Base-by-base conservation (phyloP, 2,329 filamentous ascomycete genomes). In the Chaetomiaceae sp. region DNA sequence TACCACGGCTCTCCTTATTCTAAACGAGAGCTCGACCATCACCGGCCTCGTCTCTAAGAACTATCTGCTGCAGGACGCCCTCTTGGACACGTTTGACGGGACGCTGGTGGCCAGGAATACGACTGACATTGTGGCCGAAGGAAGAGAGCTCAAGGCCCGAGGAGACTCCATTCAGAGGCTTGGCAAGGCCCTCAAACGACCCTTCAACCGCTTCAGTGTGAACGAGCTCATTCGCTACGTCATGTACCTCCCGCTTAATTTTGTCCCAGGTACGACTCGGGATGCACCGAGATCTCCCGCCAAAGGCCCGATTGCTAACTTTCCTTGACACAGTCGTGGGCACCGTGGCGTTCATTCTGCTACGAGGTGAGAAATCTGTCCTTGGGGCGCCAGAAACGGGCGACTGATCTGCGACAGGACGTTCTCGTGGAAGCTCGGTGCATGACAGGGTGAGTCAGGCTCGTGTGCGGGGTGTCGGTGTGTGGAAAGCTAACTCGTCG, bases 1-100 rank as follows among this genome's bases (percentile, higher is more conserved):
- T 49, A 83, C 83, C 1, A 85, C 86, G 0, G 71, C 83, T 2
- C 67, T 89, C 8, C 74, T 90, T 17, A 79, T 88, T 3, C 69
- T 83, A 35, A 79, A 71, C 53, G 78, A 83, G 63, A 80, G 76
- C 57, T 74, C 78, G 2, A 73, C 76, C 12, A 71, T 83, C 45
- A 72, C 78, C 54, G 77, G 73, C 53, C 59, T 76, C 29, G 56
- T 81, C 14, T 75, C 79, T 8, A 80, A 83, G 57, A 83, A 78
- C 34, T 91, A 88, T 62, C 68, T 95, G 30, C 78, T 95, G 36
- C 81, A 87, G 54, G 88, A 94, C 51, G 85, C 88, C 0, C 72
- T 96, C 27, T 73, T 93, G 20, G 89, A 96, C 63, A 91, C 87
- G 0, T 96, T 96, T 62, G 91, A 96, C 61, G 88, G 85, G 26